These are phyloP conservation scores for Myxozyma geophila DNA, from an alignment of 805 yeast genomes.

Conservation along the genomic window DNA sequence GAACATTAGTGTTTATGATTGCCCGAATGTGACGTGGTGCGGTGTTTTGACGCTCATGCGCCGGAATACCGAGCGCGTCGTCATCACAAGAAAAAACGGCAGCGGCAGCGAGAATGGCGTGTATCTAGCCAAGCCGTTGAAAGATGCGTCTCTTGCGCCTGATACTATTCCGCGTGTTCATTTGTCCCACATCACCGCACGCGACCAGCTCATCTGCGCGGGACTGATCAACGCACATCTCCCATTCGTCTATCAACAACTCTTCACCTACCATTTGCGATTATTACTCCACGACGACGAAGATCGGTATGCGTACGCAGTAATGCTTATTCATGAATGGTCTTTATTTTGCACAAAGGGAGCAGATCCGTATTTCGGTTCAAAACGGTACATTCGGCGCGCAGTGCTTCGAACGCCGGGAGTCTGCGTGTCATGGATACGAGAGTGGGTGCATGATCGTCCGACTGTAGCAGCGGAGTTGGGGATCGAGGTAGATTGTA, in stretches of 20 bases:
- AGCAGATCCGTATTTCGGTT: constrained; percentile 7
- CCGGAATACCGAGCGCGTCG: constrained; percentile 24
- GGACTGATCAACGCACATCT: constrained; percentile 6
- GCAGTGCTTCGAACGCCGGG: constrained; percentile 1
- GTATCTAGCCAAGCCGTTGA: neutral
- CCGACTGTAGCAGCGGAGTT: neutral
- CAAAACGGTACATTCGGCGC: neutral
- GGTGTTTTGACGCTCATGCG: constrained; percentile 22
- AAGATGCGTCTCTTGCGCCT: neutral
- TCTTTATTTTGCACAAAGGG: neutral
- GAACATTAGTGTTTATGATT: constrained; percentile 26
- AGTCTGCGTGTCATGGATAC: neutral
- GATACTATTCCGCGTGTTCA: neutral
- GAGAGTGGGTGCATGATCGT: neutral
- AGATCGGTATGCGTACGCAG: neutral
- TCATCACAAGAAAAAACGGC: neutral
- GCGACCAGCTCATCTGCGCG: constrained; percentile 2
- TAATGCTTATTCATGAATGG: neutral
- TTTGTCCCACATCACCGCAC: neutral
- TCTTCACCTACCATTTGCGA: neutral
- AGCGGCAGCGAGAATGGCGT: no score
- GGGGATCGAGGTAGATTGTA: neutral
- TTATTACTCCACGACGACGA: neutral
- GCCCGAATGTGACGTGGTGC: constrained; percentile 32
- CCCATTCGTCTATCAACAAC: neutral